Evolutionary conservation across 108 stramenopile species (phyloP).

Genomic region (Fragilaria radians): DNA sequence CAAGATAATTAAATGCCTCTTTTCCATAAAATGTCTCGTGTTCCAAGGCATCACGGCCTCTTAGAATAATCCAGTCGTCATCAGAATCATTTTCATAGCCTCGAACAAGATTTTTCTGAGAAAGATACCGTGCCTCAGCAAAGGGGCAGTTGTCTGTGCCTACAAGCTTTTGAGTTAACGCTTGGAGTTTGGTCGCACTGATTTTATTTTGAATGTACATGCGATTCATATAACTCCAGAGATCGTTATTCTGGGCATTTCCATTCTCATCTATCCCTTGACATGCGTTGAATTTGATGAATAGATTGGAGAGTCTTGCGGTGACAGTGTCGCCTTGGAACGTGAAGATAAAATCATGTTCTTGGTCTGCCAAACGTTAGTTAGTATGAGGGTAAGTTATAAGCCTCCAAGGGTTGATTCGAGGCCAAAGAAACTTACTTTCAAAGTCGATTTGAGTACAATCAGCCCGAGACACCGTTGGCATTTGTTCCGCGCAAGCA

Average conservation of each 20-base stretch:
- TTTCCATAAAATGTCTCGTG: background rate
- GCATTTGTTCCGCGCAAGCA: conserved; percentile 46
- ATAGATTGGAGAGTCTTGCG: conserved; percentile 11
- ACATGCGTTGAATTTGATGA: conserved; percentile 41
- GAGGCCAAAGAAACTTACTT: conserved; percentile 7
- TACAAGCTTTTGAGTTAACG: conserved; percentile 2
- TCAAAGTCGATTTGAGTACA: conserved; percentile 30
- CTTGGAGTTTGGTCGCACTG: background rate
- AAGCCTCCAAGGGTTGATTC: conserved; percentile 14
- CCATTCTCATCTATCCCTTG: conserved; percentile 26
- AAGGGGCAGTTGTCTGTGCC: conserved; percentile 19
- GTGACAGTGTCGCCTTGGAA: conserved; percentile 11
- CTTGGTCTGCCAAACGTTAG: background rate
- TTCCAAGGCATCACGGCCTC: background rate
- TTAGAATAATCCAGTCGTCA: background rate
- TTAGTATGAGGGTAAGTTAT: background rate
- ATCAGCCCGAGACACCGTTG: conserved; percentile 38
- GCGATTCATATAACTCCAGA: conserved; percentile 28
- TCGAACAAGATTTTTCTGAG: background rate
- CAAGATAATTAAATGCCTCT: background rate
- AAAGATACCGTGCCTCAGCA: background rate
- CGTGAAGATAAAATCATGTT: conserved; percentile 3
- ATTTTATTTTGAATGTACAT: conserved; percentile 27
- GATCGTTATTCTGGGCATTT: conserved; percentile 28
- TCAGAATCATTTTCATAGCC: background rate